Evolutionary conservation across 108 stramenopile species (phyloP).

Genomic region (Pelagomonas calceolata): DNA sequence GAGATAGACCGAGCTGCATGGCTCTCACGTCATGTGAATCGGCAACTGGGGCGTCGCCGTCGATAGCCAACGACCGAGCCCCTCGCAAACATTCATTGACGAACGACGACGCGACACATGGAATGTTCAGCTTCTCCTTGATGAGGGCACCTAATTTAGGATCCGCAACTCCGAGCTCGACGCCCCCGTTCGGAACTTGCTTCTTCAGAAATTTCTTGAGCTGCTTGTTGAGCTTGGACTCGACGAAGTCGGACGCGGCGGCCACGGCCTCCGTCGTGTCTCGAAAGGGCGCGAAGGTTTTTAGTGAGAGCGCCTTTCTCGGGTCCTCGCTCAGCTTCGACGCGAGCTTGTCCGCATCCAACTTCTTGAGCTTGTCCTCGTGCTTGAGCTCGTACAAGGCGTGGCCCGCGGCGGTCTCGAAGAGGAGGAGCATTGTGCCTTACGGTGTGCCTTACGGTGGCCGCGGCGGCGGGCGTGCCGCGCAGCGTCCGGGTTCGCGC

Average conservation of each 20-base stretch:
- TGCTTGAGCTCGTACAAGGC: slow-evolving; percentile 96
- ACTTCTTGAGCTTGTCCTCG: slow-evolving; percentile 74
- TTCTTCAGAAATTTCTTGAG: slow-evolving; percentile 95
- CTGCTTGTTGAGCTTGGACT: slow-evolving; percentile 79
- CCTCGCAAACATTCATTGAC: slow-evolving; percentile 40
- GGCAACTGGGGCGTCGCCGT: slow-evolving; percentile 5
- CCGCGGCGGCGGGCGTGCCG: neutral
- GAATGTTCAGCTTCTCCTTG: slow-evolving; percentile 92
- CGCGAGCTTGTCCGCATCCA: slow-evolving; percentile 64
- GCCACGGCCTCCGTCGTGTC: slow-evolving; percentile 95
- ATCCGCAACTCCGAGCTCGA: slow-evolving; percentile 82
- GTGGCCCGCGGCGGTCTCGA: slow-evolving; percentile 97
- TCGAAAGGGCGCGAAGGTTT: slow-evolving; percentile 86
- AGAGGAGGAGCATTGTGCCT: slow-evolving; percentile 80
- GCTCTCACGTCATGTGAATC: slow-evolving; percentile 28
- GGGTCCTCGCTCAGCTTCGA: slow-evolving; percentile 71
- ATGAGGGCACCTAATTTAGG: slow-evolving; percentile 69
- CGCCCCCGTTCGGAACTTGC: slow-evolving; percentile 62
- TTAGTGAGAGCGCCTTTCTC: slow-evolving; percentile 58
- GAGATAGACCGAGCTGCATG: slow-evolving; percentile 92
- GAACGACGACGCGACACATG: slow-evolving; percentile 75
- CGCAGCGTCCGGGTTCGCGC: no score
- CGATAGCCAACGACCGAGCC: neutral
- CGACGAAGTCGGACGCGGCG: slow-evolving; percentile 82
- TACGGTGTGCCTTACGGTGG: neutral